phyloP scores from a whole-genome alignment of 306 rosid genomes.

The Comarum palustre region DNA sequence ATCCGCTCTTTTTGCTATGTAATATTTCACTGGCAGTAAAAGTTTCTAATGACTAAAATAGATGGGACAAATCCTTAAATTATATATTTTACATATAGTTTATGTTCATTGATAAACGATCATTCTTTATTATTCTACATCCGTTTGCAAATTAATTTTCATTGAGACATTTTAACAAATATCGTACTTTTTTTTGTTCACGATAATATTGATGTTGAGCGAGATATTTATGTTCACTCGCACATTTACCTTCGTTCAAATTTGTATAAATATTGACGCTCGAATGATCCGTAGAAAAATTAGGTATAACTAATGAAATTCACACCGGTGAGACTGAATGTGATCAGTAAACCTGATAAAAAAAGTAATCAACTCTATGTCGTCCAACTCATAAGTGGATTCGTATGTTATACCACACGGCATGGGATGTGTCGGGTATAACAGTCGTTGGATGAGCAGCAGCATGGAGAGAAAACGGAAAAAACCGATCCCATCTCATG shows the following conservation, averaged over 20 bases:
- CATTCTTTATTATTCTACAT: too few relatives aligned
- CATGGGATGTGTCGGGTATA: too few relatives aligned
- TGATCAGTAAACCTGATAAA: not conserved
- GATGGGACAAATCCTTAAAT: not conserved
- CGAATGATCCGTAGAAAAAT: too few relatives aligned
- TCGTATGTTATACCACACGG: too few relatives aligned
- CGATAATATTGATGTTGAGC: not conserved
- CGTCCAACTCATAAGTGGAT: not conserved
- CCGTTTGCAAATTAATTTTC: not conserved
- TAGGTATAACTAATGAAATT: not conserved
- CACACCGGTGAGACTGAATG: not conserved
- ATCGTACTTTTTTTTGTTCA: not conserved
- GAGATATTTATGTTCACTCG: not conserved
- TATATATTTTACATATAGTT: not conserved
- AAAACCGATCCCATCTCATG: too few relatives aligned
- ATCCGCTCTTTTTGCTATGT: not conserved
- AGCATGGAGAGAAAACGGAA: too few relatives aligned
- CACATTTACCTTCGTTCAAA: not conserved
- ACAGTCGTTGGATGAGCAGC: too few relatives aligned
- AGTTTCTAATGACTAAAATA: too few relatives aligned
- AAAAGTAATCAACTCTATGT: not conserved
- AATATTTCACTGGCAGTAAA: not conserved
- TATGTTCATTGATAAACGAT: fast-evolving
- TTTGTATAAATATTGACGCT: too few relatives aligned
- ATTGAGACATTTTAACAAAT: not conserved